A percentile compares a stretch with the other conserved stretches of the same genome.
Evolutionary conservation across 331 rosid genomes (phyloP).

Genomic region (Saraca asoca): DNA sequence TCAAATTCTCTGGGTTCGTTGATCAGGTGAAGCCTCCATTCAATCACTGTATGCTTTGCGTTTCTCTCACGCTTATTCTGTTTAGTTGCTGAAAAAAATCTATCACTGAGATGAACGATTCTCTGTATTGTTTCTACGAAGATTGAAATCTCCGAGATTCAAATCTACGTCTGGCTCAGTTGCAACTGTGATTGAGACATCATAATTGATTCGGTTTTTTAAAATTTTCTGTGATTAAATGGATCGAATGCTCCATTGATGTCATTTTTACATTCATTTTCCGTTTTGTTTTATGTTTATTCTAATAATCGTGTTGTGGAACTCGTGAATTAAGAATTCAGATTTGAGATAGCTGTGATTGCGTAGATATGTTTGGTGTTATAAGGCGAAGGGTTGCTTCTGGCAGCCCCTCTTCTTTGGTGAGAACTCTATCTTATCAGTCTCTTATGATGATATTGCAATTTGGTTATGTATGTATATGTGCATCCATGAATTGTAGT

Average conservation of each 20-base stretch:
- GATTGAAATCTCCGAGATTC: background rate
- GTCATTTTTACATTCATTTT: background rate
- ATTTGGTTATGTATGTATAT: background rate
- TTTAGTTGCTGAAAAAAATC: constrained; percentile 1
- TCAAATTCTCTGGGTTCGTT: constrained; percentile 7
- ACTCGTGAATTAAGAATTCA: constrained; percentile 22
- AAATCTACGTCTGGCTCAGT: constrained; percentile 15
- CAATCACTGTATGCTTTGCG: background rate
- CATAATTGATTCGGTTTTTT: background rate
- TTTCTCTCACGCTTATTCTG: background rate
- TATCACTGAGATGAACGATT: background rate
- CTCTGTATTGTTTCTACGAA: background rate
- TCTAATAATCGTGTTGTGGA: constrained; percentile 23
- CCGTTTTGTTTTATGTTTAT: background rate
- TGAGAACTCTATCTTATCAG: constrained; percentile 28
- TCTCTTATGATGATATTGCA: background rate
- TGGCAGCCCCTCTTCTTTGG: constrained; percentile 57
- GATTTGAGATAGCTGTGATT: constrained; percentile 25
- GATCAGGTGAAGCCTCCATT: constrained; percentile 25
- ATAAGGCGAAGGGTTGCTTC: constrained; percentile 70
- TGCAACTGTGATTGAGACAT: background rate
- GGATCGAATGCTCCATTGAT: background rate
- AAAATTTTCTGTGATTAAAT: background rate
- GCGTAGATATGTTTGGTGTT: constrained; percentile 56
- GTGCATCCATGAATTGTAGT: background rate